These are phyloP conservation scores for Malus domestica DNA, from an alignment of 306 rosid genomes.

Conservation along the genomic window DNA sequence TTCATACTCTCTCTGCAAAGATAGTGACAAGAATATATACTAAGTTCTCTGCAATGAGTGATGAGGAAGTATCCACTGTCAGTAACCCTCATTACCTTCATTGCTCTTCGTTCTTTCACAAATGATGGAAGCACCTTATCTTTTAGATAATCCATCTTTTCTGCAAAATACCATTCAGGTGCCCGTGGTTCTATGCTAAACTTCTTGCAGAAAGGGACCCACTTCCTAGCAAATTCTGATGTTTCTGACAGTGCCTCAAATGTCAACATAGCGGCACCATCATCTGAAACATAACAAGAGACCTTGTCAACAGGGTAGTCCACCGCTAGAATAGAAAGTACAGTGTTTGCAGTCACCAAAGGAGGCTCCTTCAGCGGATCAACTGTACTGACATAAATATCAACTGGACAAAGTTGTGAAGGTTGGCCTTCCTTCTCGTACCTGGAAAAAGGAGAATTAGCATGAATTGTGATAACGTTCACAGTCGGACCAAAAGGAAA, in stretches of 20 bases:
- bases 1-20: conserved; percentile 61
- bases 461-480: background rate
- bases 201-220: conserved; percentile 72
- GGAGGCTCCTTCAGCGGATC: conserved; percentile 62
- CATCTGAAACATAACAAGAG: conserved; percentile 71
- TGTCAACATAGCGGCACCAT: conserved; percentile 63
- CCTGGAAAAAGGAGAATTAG: conserved; percentile 20
- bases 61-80: background rate
- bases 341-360: conserved; percentile 59
- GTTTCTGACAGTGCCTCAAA: conserved; percentile 64
- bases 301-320: conserved; percentile 63
- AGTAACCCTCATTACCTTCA: conserved; percentile 43
- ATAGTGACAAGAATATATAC: background rate
- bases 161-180: conserved; percentile 57
- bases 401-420: conserved; percentile 43
- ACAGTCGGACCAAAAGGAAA: background rate
- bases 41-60: background rate
- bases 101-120: conserved; percentile 66
- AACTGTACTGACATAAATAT: conserved; percentile 51
- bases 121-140: conserved; percentile 53
- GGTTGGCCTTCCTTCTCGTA: conserved; percentile 59
- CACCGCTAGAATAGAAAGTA: conserved; percentile 61
- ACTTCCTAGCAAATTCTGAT: conserved; percentile 63
- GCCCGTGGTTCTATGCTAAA: conserved; percentile 65
- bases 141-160: conserved; percentile 47